phyloP scores from a whole-genome alignment of 768 basidiomycete genomes.

The Dacryopinax primogenitus region DNA sequence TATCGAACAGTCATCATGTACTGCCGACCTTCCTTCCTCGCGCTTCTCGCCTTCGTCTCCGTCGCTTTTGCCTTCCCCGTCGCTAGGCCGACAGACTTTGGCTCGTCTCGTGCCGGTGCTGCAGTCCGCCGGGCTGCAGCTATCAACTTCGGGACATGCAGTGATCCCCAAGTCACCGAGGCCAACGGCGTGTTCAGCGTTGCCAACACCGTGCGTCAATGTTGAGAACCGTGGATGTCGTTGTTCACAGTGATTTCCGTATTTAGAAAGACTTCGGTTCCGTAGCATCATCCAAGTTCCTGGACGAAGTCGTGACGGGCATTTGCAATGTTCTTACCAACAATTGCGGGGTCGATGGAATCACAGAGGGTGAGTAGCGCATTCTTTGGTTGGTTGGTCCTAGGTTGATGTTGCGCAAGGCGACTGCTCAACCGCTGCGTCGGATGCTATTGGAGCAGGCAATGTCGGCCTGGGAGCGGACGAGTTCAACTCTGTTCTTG shows the following conservation, averaged over 20 bases:
- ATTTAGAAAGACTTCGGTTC: slow-evolving; percentile 6
- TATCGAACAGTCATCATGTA: background rate
- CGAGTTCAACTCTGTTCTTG: slow-evolving; percentile 6
- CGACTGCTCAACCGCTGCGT: background rate
- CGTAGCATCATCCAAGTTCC: background rate
- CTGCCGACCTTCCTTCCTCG: background rate
- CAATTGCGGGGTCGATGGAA: background rate
- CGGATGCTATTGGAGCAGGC: background rate
- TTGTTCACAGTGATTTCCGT: background rate
- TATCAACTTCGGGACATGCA: background rate
- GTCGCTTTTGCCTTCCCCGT: background rate
- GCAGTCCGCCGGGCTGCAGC: background rate
- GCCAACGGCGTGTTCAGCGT: background rate
- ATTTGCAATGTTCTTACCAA: background rate
- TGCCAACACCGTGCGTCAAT: background rate
- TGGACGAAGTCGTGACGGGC: background rate
- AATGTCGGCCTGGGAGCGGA: background rate
- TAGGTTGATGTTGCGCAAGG: background rate
- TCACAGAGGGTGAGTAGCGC: background rate
- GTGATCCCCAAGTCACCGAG: background rate
- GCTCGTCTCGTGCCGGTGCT: background rate
- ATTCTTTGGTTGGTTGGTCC: background rate
- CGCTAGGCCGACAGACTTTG: background rate
- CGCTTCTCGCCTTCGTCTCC: background rate
- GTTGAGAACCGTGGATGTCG: background rate